phyloP scores from a whole-genome alignment of 164 flowering plant genomes.

The Liriodendron chinense region DNA sequence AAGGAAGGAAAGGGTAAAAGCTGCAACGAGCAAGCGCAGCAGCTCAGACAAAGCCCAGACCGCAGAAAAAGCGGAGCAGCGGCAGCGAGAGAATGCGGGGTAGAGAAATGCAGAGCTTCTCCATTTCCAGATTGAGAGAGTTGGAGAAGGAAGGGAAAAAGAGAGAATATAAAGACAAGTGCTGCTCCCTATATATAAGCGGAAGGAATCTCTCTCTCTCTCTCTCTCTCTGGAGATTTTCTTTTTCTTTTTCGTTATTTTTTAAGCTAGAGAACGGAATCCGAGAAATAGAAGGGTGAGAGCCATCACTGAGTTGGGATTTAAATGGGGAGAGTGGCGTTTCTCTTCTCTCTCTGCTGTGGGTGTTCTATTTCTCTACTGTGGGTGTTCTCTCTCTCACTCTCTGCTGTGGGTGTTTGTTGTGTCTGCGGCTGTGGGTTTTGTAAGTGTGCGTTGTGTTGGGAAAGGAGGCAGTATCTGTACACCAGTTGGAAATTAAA shows the following conservation, averaged over 20 bases:
- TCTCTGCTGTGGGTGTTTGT: not conserved
- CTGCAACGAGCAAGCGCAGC: not conserved
- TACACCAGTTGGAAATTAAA: not conserved
- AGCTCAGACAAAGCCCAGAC: conserved; percentile 20
- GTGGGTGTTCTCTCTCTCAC: too few species aligned
- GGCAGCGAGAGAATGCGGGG: conserved; percentile 14
- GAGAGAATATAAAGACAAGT: not conserved
- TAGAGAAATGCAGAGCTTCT: conserved; percentile 10
- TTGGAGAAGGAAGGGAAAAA: not conserved
- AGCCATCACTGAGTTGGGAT: not conserved
- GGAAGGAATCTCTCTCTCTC: not conserved
- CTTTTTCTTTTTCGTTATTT: not conserved
- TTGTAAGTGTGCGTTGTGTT: not conserved
- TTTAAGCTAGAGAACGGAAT: not conserved
- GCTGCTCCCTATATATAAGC: not conserved
- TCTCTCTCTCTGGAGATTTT: too few species aligned
- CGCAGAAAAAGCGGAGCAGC: conserved; percentile 19
- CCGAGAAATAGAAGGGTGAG: not conserved
- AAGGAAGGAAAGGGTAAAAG: not conserved
- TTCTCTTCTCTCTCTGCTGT: conserved; percentile 1
- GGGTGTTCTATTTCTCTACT: not conserved
- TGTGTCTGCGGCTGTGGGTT: not conserved
- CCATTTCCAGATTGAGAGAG: conserved; percentile 10
- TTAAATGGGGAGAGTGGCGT: not conserved
- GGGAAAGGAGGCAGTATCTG: not conserved